Base-by-base conservation (phyloP, 345 rosid genomes). In the Brassica rapa region DNA sequence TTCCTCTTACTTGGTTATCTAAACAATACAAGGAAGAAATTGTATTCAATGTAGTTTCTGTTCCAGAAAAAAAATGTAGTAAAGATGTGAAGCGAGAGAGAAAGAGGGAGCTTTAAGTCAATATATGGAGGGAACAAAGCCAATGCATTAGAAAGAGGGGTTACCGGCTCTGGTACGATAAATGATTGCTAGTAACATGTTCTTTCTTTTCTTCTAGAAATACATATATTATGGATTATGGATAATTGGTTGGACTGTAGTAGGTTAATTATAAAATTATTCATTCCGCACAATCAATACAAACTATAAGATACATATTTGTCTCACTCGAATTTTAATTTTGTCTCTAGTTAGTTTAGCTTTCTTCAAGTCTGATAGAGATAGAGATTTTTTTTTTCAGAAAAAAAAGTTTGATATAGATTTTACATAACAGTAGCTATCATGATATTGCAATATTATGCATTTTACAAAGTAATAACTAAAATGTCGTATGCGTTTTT, bases 41-140 rank as follows among this genome's bases (percentile, higher is more conserved):
- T 37, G 41, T 8, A 37, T 37, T 37, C 41, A 37, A 37, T 8
- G 10, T 37, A 41, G 70, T 69, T 63, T 63, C 24, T 77, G 71
- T 25, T 71, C 56, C 59, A 35, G 25, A 25, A 25, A 70, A 51
- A 16, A 1, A 56, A 53, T 71, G 27, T 37, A 64, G 66, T 65
- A 57, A 53, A 78, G 60, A 57, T 57, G 16, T 72, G 62, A 78
- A 69, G 65, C 15, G 63, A 72, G 30, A 41, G 62, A 78, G 77
- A 78, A 57, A 72, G 72, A 59, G 33, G 68, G 15, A 14, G 55
- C 33, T 55, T 23, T 66, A 12, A 32, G 77, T 66, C 77, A 72
- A 78, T 78, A 78, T 78, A 78, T 72, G 81, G 68, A 65, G 62
- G 29, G 81, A 71, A 57, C 46, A 8, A 63, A 70, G 77, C 72